Evolutionary conservation across 2,329 filamentous ascomycete genomes (phyloP), one percentile per base, ranked within the genome.

Genomic region (Ophiostoma himal-ulmi): DNA sequence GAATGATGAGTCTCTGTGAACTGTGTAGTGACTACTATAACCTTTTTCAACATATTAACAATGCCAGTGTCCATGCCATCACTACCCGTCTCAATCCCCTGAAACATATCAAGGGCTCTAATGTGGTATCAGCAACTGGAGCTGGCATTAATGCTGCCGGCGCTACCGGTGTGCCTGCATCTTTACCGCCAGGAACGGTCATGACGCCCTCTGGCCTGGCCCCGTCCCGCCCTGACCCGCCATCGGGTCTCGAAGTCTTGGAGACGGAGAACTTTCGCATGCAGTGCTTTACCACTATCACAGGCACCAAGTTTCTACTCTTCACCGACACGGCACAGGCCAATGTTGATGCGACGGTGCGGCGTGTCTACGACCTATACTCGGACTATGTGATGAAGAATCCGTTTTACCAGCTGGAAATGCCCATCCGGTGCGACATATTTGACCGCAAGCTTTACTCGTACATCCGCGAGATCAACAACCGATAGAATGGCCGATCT

Each of bases 351-450:
- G 85, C 88, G 14, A 90, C 94, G 64, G 89, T 97, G 75, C 86
- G 88, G 78, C 91, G 88, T 79, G 90, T 97, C 76, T 98, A 99
- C 79, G 95, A 98, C 79, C 82, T 98, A 69, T 99, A 98, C 82
- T 87, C 92, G 68, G 95, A 99, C 80, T 98, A 92, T 79, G 95
- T 99, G 75, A 98, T 97, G 93, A 99, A 98, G 85, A 99, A 99
- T 79, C 95, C 95, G 0, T 99, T 99, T 78, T 98, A 98, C 81
- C 94, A 95, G 77, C 84, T 97, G 71, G 95, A 99, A 82, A 99
- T 98, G 94, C 95, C 95, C 7, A 88, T 99, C 69, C 86, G 95
- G 73, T 97, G 95, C 81, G 95, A 98, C 78, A 91, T 93, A 75
- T 99, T 97, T 82, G 95, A 99, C 79, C 85, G 94, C 75, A 92